Evolutionary conservation across 169 alveolate species (phyloP), one percentile per base, ranked within the genome.

Genomic region (Cryptosporidium muris): DNA sequence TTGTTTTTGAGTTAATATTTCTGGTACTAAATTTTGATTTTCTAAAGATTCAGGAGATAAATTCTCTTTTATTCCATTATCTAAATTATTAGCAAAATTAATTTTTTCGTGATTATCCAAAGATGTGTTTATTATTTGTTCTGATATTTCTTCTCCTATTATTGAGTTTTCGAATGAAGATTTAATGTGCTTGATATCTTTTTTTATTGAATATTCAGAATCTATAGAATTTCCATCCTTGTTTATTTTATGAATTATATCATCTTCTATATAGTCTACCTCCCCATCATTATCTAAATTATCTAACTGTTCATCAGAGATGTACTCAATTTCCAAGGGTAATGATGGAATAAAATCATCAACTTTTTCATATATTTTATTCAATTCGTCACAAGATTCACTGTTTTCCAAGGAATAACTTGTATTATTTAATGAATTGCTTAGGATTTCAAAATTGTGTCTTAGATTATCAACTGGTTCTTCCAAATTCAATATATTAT

Each of bases 301-400:
- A 48, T 48, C 11, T 16, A 64, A 5, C 4, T 65, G 49, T 1
- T 60, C 45, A 40, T 40, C 82, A 54, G 58, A 40, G 40, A 53
- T 56, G 60, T 36, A 74, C 49, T 74, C 85, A 11, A 74, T 64
- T 8, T 74, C 85, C 5, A 74, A 38, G 8, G 81, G 81, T 11
- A 62, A 34, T 5, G 66, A 62, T 25, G 25, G 25, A 25, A 0
- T 25, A 25, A 25, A 25, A 25, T 25, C 25, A 25, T 25, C 25
- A 25, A 25, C 25, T 25, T 25, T 25, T 25, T 25, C 25, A 25
- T 25, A 25, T 25, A 25, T 25, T 25, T 25, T 25, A 25, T 25
- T 25, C 25, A 25, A 0, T 25, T 25, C 25, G 25, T 25, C 25
- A 25, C 25, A 25, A 25, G 25, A 25, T 25, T 25, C 25, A 25